These are phyloP conservation scores for Hsuehochloa calcarea DNA, from an alignment of 176 grass and related monocot genomes.

Conservation along the genomic window DNA sequence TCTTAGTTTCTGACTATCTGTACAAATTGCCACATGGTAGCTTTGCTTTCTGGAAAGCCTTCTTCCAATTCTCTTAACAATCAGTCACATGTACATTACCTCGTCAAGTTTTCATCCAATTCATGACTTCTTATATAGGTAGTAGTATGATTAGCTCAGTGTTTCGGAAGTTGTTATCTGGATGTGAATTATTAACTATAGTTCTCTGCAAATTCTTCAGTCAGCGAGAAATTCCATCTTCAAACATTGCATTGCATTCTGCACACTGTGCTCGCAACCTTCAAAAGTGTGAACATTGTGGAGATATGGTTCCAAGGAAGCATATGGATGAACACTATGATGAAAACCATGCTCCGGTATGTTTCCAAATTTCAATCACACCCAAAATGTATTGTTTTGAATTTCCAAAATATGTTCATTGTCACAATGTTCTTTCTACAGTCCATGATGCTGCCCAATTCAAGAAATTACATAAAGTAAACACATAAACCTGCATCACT, in stretches of 20 bases:
- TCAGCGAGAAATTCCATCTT: conserved; percentile 49
- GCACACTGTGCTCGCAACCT: conserved; percentile 68
- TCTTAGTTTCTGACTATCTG: not conserved
- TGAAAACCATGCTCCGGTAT: conserved; percentile 60
- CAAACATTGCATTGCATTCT: conserved; percentile 58
- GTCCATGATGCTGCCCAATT: not conserved
- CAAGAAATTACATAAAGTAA: not conserved
- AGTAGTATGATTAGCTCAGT: not conserved
- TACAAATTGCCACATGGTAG: not conserved
- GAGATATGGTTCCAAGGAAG: conserved; percentile 64
- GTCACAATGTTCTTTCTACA: not conserved
- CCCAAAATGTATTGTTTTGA: conserved; percentile 8
- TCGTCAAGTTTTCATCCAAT: not conserved
- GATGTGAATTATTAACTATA: not conserved
- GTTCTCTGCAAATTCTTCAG: conserved; percentile 30
- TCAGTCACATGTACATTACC: not conserved
- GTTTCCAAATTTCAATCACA: conserved; percentile 7
- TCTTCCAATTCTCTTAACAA: not conserved
- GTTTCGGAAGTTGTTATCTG: not conserved
- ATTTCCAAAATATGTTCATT: not conserved
- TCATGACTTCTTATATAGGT: not conserved
- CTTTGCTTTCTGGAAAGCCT: conserved; percentile 13
- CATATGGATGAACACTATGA: conserved; percentile 61
- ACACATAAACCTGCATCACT: not conserved
- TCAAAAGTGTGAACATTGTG: conserved; percentile 62